Evolutionary conservation across 805 yeast species (phyloP), one percentile per base, ranked within the genome.

Genomic region (Candida methanosorbosa): DNA sequence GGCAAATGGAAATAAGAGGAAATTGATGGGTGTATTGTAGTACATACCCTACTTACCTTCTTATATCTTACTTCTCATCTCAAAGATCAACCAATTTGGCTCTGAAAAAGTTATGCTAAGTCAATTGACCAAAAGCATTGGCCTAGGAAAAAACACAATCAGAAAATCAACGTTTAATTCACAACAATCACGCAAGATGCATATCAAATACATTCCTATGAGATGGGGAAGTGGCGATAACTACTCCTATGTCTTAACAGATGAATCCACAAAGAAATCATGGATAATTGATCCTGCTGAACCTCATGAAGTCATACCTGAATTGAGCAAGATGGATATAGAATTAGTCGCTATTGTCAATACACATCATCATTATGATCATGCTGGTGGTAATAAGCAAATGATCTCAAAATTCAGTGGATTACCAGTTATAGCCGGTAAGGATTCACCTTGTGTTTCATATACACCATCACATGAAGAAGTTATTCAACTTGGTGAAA

Each of bases 341-440:
- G 72, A 78, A 33, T 58, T 92, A 35, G 67, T 66, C 29, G 85
- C 90, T 2, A 81, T 92, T 38, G 94, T 84, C 33, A 92, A 92
- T 59, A 92, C 97, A 1, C 99, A 92, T 54, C 98, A 92, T 54
- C 99, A 92, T 57, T 75, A 77, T 51, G 99, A 92, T 54, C 99
- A 92, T 59, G 67, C 96, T 2, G 96, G 85, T 17, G 97, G 97
- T 2, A 88, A 87, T 49, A 57, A 62, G 17, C 57, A 56, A 14
- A 39, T 68, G 38, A 41, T 48, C 6, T 30, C 35, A 4, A 8
- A 38, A 3, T 54, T 64, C 51, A 73, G 71, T 31, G 63, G 60
- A 6, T 52, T 78, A 21, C 83, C 87, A 1, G 60, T 88, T 14
- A 78, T 86, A 46, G 96, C 86, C 1, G 99, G 99, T 12, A 71